Evolutionary conservation across 495 filamentous ascomycete species (phyloP).

Genomic region (Lasiosphaeria hispida): DNA sequence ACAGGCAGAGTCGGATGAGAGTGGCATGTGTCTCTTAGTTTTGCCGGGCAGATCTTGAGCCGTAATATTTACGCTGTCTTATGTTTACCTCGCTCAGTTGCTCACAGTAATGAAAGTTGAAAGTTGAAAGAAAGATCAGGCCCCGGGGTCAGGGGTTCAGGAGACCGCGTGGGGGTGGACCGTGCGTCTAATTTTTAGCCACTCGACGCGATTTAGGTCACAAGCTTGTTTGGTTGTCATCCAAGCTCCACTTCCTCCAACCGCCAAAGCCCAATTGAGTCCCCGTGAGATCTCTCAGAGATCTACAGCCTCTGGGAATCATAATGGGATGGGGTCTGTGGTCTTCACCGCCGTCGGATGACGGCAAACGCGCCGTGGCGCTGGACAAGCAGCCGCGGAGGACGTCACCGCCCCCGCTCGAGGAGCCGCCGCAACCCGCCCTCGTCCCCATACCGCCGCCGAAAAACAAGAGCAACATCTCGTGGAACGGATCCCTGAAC

Average conservation of each 20-base stretch:
- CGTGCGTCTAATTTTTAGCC: not conserved
- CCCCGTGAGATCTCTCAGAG: too few species aligned
- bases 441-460: not conserved
- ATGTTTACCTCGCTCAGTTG: too few species aligned
- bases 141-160: not conserved
- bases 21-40: too few species aligned
- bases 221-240: not conserved
- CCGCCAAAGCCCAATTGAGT: not conserved
- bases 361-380: not conserved
- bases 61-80: too few species aligned
- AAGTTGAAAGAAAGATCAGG: not conserved
- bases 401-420: not conserved
- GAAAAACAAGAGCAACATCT: constrained; percentile 35
- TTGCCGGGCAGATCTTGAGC: too few species aligned
- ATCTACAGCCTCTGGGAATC: too few species aligned
- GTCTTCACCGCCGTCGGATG: not conserved
- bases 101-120: not conserved
- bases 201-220: not conserved
- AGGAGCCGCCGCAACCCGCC: not conserved
- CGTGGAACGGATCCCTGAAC: constrained; percentile 53
- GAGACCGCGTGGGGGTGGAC: constrained; percentile 1
- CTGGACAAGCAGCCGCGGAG: not conserved
- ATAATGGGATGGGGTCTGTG: not conserved
- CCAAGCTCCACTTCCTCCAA: constrained; percentile 5
- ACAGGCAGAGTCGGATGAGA: too few species aligned